Percentiles rank a stretch among this genome's conserved stretches.
Conservation (phyloP, 1,139 yeast species). For the Scheffersomyces segobiensis region DNA sequence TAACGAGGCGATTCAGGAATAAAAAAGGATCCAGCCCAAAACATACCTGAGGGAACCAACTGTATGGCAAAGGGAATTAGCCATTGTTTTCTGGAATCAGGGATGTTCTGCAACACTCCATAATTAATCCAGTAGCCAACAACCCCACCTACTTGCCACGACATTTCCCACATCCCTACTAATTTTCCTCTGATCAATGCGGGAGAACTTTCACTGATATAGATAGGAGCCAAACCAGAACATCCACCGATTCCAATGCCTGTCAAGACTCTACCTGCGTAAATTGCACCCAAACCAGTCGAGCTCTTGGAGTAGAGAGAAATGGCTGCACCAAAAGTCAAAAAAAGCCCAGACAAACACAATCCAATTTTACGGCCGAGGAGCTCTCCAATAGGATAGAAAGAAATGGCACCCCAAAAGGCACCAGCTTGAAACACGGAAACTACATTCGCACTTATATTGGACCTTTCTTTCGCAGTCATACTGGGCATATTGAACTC, state of each 20-base stretch:
- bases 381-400: constrained; percentile 30
- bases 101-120: constrained; percentile 23
- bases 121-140: constrained; percentile 41
- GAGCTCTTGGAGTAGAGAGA: constrained; percentile 22
- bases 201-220: constrained; percentile 33
- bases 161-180: constrained; percentile 51
- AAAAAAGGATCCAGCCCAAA: constrained; percentile 37
- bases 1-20: constrained; percentile 53
- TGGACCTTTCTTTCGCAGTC: constrained; percentile 13
- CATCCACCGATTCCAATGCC: constrained; percentile 40
- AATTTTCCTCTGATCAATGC: constrained; percentile 35
- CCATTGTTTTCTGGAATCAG: constrained; percentile 29
- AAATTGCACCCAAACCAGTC: constrained; percentile 32
- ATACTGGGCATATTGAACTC: constrained; percentile 27
- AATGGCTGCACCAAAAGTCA: constrained; percentile 46
- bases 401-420: constrained; percentile 29
- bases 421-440: constrained; percentile 40
- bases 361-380: constrained; percentile 29
- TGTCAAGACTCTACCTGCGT: constrained; percentile 37
- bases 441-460: constrained; percentile 28
- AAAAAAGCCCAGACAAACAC: constrained; percentile 30
- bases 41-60: constrained; percentile 42
- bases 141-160: constrained; percentile 52
- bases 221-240: constrained; percentile 34
- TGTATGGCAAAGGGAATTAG: constrained; percentile 42